Evolutionary conservation across 352 stramenopile genomes (phyloP).

Genomic region (Phytophthora pseudosyringae): DNA sequence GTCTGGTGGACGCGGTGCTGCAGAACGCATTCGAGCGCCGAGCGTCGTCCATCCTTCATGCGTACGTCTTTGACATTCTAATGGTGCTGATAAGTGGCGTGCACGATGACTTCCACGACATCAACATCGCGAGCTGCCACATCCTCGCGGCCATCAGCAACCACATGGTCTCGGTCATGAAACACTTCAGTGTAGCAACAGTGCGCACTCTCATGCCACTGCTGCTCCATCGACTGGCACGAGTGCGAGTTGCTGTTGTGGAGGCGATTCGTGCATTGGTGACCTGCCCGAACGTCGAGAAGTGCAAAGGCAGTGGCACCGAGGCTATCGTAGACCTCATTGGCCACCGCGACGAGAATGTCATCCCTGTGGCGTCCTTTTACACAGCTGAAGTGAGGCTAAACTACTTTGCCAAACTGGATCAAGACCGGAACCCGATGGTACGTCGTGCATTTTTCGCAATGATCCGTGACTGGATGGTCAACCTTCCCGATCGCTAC

Average conservation of each 20-base stretch:
- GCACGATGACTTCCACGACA: constrained; percentile 87
- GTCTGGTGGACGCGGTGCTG: constrained; percentile 59
- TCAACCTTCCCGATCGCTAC: constrained; percentile 92
- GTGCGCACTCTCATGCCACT: constrained; percentile 80
- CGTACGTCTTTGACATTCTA: constrained; percentile 83
- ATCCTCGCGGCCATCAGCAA: constrained; percentile 56
- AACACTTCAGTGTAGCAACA: constrained; percentile 93
- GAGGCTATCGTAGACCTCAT: constrained; percentile 95
- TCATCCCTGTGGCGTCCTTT: constrained; percentile 94
- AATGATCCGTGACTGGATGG: constrained; percentile 92
- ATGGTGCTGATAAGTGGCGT: constrained; percentile 73
- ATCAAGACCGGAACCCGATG: constrained; percentile 82
- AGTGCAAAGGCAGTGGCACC: constrained; percentile 94
- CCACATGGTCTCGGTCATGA: constrained; percentile 92
- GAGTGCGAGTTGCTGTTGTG: constrained; percentile 89
- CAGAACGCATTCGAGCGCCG: constrained; percentile 54
- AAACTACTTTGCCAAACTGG: constrained; percentile 94
- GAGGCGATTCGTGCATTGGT: constrained; percentile 86
- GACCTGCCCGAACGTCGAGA: constrained; percentile 87
- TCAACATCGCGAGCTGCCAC: constrained; percentile 79
- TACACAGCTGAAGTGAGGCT: constrained; percentile 91
- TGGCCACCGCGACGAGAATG: constrained; percentile 95
- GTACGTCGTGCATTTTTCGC: constrained; percentile 87
- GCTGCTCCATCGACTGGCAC: constrained; percentile 90
- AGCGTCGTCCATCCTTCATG: constrained; percentile 78